Evolutionary conservation across 1,284 basidiomycete genomes (phyloP), one percentile per base, ranked within the genome.

Genomic region (Stygiomarasmius scandens): DNA sequence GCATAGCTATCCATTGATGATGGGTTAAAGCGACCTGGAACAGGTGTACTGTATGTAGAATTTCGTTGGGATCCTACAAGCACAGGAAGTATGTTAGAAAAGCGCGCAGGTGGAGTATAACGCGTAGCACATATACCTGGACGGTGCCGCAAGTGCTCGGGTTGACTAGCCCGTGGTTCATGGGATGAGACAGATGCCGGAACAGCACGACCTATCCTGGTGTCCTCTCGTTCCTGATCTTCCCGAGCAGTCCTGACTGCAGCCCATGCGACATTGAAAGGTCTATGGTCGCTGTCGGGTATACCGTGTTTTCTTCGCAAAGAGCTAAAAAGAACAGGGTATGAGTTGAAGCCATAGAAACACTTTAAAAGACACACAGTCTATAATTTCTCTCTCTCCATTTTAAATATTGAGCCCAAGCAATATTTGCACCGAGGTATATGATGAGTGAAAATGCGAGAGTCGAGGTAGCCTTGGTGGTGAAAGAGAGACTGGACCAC

Each of bases 241-340:
- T 82, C 76, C 63, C 80, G 78, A 57, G 78, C 74, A 64, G 75
- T 74, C 63, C 77, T 71, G 23, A 81, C 89, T 55, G 87, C 87
- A 61, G 87, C 85, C 70, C 89, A 90, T n/a, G 90, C 91, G 58
- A 92, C 86, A 68, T 87, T 87, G 77, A 93, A 93, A 9, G 91
- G 88, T 38, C 90, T 80, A 62, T 84, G 78, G 74, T 92, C 90
- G 56, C 77, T 78, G 75, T 93, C 90, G 19, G 90, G 90, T 58
- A 93, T 93, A 48, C 90, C 91, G 66, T 91, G 83, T 72, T 82
- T 79, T 64, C 91, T 77, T 58, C 90, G 82, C 74, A 83, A 81
- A 58, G 82, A 64, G 49, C 75, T 78, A 55, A 25, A 43, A n/a
- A 32, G n/a, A 6, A 22, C 23, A 50, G 12, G 52, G 41, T 19